Evolutionary conservation across 129 eudicot genomes (phyloP), one percentile per base, ranked within the genome.

Genomic region (Pittosporum tobira): DNA sequence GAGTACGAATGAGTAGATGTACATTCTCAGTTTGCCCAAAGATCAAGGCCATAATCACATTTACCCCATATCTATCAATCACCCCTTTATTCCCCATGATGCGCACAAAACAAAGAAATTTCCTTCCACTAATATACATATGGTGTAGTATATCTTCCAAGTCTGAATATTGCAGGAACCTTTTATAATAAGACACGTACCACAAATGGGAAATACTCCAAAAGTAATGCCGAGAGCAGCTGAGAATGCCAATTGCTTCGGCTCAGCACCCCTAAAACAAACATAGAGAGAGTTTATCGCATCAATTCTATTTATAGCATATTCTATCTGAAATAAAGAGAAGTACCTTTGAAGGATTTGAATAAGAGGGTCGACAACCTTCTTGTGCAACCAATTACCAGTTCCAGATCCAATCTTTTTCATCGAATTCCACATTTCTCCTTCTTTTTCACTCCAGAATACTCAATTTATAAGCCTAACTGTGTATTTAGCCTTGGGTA

Each of bases 161-260:
- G 3, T 31, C 7, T 7, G 45, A 56, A 30, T 31, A 30, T 55
- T 5, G 2, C 25, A 31, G 10, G 2, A 23, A 56, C 0, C 22
- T 8, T 22, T 4, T 1, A 26, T 18, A 31, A 54, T 21, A 11
- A 48, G 12, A 51, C 36, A 45, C 79, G 43, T 81, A 90, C 98
- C 98, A 58, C 81, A 74, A 21, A 90, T 83, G 20, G 98, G 98
- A 66, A 90, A 90, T 26, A 86, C 26, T 51, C 98, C 98, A 40
- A 90, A 70, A 2, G 95, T 78, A 67, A 80, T 69, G 43, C 98
- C 98, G 28, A 90, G 77, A 42, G 95, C 82, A 24, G 87, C 83
- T 1, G 95, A 90, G 48, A 90, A 83, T 22, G 98, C 95, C 76
- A 90, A 72, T 75, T 83, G 87, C 78, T 72, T 86, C 13, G 98